phyloP scores from a whole-genome alignment of 208 protist species.

The Sergeia podlipaevii region DNA sequence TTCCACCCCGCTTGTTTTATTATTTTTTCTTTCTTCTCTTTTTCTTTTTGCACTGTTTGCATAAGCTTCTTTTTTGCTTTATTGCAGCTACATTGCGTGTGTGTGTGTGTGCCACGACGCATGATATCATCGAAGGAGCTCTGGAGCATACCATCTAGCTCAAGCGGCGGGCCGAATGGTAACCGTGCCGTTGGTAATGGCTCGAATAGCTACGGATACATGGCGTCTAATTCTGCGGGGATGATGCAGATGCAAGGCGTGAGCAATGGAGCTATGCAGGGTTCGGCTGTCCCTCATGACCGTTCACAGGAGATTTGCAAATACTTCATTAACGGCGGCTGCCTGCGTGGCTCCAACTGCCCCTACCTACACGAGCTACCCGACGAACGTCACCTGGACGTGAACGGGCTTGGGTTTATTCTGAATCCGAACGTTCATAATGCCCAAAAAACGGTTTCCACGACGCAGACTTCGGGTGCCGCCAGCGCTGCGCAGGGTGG shows the following conservation, averaged over 20 bases:
- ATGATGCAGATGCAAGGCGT: constrained; percentile 8
- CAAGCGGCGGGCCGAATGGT: constrained; percentile 19
- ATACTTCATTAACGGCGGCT: constrained; percentile 88
- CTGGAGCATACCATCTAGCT: constrained; percentile 36
- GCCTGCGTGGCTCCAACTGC: constrained; percentile 69
- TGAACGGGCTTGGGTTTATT: constrained; percentile 85
- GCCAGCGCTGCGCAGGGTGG: too few relatives aligned
- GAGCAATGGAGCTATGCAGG: constrained; percentile 25
- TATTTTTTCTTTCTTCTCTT: constrained; percentile 8
- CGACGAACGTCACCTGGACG: constrained; percentile 86
- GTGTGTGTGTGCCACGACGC: too few relatives aligned
- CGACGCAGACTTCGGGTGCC: too few relatives aligned
- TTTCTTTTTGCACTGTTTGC: constrained; percentile 18
- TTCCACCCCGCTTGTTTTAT: too few relatives aligned
- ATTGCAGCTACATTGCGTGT: constrained; percentile 3
- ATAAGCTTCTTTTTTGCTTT: constrained; percentile 1
- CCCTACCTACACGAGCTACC: constrained; percentile 85
- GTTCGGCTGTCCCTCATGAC: constrained; percentile 40
- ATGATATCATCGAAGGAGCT: constrained; percentile 7
- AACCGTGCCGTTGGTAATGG: background rate
- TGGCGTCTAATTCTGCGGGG: constrained; percentile 19
- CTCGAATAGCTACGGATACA: constrained; percentile 35
- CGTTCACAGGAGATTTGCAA: constrained; percentile 85
- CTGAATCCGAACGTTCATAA: constrained; percentile 88
- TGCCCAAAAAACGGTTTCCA: constrained; percentile 72